These are phyloP conservation scores for Lophiostoma macrostomum DNA, from an alignment of 495 filamentous ascomycete species.

Conservation along the genomic window DNA sequence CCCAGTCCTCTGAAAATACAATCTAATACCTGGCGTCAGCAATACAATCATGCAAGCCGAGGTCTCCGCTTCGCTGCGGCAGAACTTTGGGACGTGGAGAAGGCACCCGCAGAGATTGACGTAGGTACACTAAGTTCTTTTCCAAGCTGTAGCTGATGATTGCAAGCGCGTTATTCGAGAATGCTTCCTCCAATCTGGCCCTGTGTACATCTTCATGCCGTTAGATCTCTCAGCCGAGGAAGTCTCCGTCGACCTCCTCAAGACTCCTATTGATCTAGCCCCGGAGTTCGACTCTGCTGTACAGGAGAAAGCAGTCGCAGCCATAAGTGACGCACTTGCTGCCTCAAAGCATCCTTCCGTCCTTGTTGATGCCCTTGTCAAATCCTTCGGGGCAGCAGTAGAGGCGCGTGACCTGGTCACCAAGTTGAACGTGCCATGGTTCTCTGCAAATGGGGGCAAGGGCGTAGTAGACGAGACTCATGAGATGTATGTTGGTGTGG, in stretches of 20 bases:
- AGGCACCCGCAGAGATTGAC: constrained; percentile 42
- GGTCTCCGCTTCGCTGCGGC: constrained; percentile 37
- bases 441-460: constrained; percentile 39
- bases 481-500: constrained; percentile 37
- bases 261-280: constrained; percentile 37
- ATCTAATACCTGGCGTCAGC: constrained; percentile 26
- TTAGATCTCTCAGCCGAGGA: constrained; percentile 38
- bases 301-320: constrained; percentile 34
- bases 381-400: constrained; percentile 33
- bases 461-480: constrained; percentile 40
- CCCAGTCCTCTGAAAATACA: neutral
- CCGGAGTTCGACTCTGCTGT: constrained; percentile 29
- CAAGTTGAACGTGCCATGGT: constrained; percentile 32
- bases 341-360: constrained; percentile 37
- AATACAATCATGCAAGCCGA: constrained; percentile 40
- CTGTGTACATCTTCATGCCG: constrained; percentile 45
- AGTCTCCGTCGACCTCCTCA: constrained; percentile 33
- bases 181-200: constrained; percentile 38
- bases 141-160: neutral
- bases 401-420: constrained; percentile 32
- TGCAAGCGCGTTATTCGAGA: constrained; percentile 38
- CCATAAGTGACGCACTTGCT: constrained; percentile 32
- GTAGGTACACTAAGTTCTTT: constrained; percentile 2
- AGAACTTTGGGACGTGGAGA: constrained; percentile 38
- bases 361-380: constrained; percentile 38